Conservation (phyloP, 164 flowering plant genomes). For the Vitis rotundifolia region DNA sequence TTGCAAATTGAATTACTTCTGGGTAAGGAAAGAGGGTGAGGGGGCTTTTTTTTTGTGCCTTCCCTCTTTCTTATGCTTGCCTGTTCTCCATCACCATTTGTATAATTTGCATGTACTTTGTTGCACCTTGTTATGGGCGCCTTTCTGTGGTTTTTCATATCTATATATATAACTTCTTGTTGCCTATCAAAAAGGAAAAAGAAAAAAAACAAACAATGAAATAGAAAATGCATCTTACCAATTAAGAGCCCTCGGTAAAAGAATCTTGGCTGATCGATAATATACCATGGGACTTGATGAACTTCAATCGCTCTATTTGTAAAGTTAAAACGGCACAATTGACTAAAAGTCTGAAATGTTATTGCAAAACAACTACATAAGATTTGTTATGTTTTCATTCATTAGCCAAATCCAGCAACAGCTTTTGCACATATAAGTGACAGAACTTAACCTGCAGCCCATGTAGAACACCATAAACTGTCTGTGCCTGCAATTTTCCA, state of each 20-base stretch:
- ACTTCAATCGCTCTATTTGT: constrained; percentile 53
- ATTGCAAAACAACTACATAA: constrained; percentile 2
- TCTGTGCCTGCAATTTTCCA: constrained; percentile 63
- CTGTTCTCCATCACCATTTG: too few species aligned
- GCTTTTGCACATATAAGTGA: background rate
- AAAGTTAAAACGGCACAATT: constrained; percentile 63
- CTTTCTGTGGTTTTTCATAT: too few species aligned
- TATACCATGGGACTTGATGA: constrained; percentile 61
- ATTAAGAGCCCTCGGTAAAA: constrained; percentile 80
- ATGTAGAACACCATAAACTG: constrained; percentile 90
- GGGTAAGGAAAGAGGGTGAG: too few species aligned
- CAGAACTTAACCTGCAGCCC: constrained; percentile 67
- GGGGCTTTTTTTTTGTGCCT: too few species aligned
- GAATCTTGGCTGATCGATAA: constrained; percentile 79
- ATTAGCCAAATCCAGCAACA: background rate
- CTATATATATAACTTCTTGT: too few species aligned
- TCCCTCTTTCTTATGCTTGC: too few species aligned
- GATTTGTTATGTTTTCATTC: background rate
- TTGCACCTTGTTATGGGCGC: too few species aligned
- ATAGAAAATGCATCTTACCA: constrained; percentile 43
- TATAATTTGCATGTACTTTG: too few species aligned
- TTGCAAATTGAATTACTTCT: too few species aligned
- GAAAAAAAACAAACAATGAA: background rate
- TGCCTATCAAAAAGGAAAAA: too few species aligned
- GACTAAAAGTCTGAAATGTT: constrained; percentile 80